These are phyloP conservation scores for Chaetoceros muelleri DNA, from an alignment of 108 stramenopile genomes.

Conservation along the genomic window DNA sequence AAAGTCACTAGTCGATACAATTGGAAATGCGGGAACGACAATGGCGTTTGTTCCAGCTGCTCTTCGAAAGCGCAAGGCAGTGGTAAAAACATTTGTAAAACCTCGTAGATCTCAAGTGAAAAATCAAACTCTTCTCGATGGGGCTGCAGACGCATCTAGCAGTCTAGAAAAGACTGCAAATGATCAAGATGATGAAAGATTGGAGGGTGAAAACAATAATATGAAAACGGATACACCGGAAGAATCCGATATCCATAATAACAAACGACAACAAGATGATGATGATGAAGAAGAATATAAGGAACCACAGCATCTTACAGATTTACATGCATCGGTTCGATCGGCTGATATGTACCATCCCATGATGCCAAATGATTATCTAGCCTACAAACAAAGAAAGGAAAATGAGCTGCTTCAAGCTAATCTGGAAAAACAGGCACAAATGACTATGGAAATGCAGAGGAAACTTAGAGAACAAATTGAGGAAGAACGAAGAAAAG, in stretches of 20 bases:
- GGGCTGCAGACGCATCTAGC: constrained; percentile 6
- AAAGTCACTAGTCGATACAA: constrained; percentile 25
- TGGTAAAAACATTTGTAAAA: neutral
- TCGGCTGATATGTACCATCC: constrained; percentile 53
- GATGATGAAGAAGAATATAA: constrained; percentile 5
- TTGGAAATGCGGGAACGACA: constrained; percentile 57
- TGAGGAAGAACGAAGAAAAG: constrained; percentile 43
- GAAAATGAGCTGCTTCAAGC: constrained; percentile 25
- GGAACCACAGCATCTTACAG: constrained; percentile 26
- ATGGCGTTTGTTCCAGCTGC: constrained; percentile 56
- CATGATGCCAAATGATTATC: constrained; percentile 67
- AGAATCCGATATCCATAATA: neutral
- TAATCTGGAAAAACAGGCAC: constrained; percentile 35
- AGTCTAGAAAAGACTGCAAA: constrained; percentile 13
- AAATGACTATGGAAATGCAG: constrained; percentile 46
- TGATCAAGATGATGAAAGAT: neutral
- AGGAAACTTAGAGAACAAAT: constrained; percentile 33
- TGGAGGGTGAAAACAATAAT: neutral
- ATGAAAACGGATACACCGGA: neutral
- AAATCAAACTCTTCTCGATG: no score
- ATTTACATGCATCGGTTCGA: constrained; percentile 22
- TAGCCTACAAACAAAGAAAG: constrained; percentile 62
- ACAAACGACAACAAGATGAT: neutral
- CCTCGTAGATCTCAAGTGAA: neutral
- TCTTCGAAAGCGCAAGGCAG: constrained; percentile 18